These are phyloP conservation scores for Monosporascus sp. DNA, from an alignment of 2,329 filamentous ascomycete species.

Conservation along the genomic window DNA sequence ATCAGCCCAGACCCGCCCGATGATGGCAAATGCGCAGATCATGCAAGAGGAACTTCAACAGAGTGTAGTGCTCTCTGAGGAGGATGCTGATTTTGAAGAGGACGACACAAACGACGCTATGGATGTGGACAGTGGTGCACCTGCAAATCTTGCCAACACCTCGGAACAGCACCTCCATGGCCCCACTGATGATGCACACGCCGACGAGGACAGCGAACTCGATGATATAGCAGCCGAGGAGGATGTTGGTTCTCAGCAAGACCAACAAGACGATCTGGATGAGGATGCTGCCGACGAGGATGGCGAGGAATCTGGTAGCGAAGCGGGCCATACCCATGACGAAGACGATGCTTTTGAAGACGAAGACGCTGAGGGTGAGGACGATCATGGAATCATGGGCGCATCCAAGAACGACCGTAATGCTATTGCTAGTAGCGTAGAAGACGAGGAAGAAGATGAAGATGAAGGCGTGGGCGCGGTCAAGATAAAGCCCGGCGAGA, in stretches of 20 bases:
- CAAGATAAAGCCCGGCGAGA: constrained; percentile 50
- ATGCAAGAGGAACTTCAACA: constrained; percentile 56
- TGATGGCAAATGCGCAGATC: constrained; percentile 47
- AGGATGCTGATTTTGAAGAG: constrained; percentile 36
- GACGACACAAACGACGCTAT: constrained; percentile 27
- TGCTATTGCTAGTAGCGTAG: constrained; percentile 16
- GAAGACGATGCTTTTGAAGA: constrained; percentile 32
- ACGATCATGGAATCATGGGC: constrained; percentile 30
- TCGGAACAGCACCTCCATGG: constrained; percentile 16
- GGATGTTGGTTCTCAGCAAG: constrained; percentile 5
- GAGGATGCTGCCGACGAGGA: constrained; percentile 20
- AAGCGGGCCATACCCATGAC: constrained; percentile 31
- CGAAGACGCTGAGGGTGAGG: constrained; percentile 38
- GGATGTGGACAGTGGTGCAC: constrained; percentile 17
- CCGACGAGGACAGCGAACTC: constrained; percentile 9
- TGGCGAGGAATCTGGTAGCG: constrained; percentile 13
- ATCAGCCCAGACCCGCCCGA: constrained; percentile 6
- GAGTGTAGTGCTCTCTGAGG: constrained; percentile 48
- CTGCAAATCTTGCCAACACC: constrained; percentile 11
- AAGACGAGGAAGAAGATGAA: constrained; percentile 34
- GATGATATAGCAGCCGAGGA: constrained; percentile 20
- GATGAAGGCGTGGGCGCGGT: constrained; percentile 54
- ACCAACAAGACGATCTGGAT: constrained; percentile 11
- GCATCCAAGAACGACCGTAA: constrained; percentile 14
- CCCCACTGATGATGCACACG: constrained; percentile 15